A percentile compares a stretch with the other conserved stretches of the same genome.
phyloP scores from a whole-genome alignment of 768 basidiomycete genomes.

The Flagelloscypha sp. region DNA sequence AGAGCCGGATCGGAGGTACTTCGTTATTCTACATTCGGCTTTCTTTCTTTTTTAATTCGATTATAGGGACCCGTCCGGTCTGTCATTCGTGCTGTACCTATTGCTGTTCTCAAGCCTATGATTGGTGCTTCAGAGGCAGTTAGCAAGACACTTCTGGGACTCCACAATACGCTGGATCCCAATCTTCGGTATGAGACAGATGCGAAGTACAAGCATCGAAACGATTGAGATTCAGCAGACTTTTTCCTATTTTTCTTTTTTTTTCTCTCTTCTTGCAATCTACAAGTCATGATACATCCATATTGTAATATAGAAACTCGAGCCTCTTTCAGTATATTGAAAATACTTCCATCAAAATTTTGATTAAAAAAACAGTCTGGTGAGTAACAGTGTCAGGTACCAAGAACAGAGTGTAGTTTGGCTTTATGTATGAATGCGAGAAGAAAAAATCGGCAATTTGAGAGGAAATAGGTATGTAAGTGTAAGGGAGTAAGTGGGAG shows the following conservation, averaged over 20 bases:
- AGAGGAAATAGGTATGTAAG: too few species aligned
- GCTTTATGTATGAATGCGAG: too few species aligned
- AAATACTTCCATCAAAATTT: too few species aligned
- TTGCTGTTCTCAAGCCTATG: conserved; percentile 96
- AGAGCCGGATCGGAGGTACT: conserved; percentile 82
- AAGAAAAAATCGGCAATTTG: too few species aligned
- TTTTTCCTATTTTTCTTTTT: conserved; percentile 1
- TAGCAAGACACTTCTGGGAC: conserved; percentile 87
- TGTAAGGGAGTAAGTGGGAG: too few species aligned
- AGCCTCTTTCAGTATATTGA: too few species aligned
- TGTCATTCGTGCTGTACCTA: conserved; percentile 94
- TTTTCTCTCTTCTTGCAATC: conserved; percentile 7
- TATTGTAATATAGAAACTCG: conserved; percentile 16
- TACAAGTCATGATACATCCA: conserved; percentile 1
- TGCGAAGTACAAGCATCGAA: conserved; percentile 89
- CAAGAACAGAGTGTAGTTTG: too few species aligned
- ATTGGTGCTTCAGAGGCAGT: conserved; percentile 97
- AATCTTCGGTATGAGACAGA: conserved; percentile 73
- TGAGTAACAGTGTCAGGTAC: too few species aligned
- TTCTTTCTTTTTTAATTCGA: background rate
- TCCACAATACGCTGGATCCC: conserved; percentile 91
- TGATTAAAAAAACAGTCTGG: too few species aligned
- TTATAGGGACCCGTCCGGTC: conserved; percentile 83
- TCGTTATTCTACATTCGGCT: conserved; percentile 8
- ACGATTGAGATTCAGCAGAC: conserved; percentile 21